Percentiles rank a stretch among this genome's conserved stretches.
Evolutionary conservation across 148 eudicot species (phyloP).

Genomic region (Silene latifolia): DNA sequence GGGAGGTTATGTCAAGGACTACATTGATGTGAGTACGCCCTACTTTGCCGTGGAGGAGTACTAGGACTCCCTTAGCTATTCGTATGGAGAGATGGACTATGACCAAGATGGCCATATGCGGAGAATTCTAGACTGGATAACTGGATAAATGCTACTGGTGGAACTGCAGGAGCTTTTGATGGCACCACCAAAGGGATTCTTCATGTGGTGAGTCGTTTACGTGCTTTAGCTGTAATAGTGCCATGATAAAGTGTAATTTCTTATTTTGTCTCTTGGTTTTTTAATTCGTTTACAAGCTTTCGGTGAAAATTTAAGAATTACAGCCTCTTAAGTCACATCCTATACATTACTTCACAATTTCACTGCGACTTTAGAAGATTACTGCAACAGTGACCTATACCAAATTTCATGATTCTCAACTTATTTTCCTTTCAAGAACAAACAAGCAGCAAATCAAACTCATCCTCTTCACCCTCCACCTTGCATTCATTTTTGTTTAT

Average conservation of each 20-base stretch:
- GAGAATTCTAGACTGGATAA: slow-evolving; percentile 95
- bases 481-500: no score
- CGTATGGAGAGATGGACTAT: slow-evolving; percentile 88
- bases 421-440: no score
- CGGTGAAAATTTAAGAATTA: no score
- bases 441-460: no score
- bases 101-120: slow-evolving; percentile 95
- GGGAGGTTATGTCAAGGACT: slow-evolving; percentile 99
- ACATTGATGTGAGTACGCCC: slow-evolving; percentile 73
- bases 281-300: neutral
- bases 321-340: no score
- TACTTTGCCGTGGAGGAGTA: slow-evolving; percentile 93
- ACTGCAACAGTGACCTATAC: no score
- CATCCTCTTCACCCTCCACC: no score
- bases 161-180: slow-evolving; percentile 94
- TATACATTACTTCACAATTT: no score
- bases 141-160: slow-evolving; percentile 86
- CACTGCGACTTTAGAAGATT: no score
- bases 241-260: neutral
- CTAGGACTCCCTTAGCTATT: slow-evolving; percentile 96
- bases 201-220: slow-evolving; percentile 60
- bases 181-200: slow-evolving; percentile 98
- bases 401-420: no score
- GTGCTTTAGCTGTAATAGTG: neutral
- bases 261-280: slow-evolving; percentile 7